phyloP scores from a whole-genome alignment of 352 stramenopile genomes.

The Globisporangium megalacanthum region DNA sequence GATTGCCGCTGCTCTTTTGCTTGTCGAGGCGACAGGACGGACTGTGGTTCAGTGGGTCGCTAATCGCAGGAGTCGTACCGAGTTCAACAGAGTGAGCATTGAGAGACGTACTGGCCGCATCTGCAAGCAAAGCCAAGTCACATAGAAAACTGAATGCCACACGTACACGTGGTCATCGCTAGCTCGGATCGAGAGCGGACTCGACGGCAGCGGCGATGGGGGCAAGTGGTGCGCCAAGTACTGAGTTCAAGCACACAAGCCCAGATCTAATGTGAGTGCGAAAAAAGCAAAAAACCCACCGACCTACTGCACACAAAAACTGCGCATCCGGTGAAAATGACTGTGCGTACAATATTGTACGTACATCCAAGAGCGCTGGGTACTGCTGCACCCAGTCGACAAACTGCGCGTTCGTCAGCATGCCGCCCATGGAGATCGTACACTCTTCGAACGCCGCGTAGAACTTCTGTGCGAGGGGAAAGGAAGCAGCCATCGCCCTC shows the following conservation, averaged over 20 bases:
- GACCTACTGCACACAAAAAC: too few species aligned
- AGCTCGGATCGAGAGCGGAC: conserved; percentile 27
- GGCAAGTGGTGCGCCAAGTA: conserved; percentile 46
- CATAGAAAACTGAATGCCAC: background rate
- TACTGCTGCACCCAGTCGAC: conserved; percentile 71
- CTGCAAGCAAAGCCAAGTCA: too few species aligned
- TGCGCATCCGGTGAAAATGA: too few species aligned
- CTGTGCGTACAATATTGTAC: background rate
- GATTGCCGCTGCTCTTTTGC: conserved; percentile 16
- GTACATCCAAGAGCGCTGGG: conserved; percentile 57
- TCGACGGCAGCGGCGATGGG: conserved; percentile 25
- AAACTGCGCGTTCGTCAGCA: conserved; percentile 61
- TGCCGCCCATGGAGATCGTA: conserved; percentile 38
- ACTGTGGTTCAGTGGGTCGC: conserved; percentile 73
- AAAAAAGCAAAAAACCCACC: too few species aligned
- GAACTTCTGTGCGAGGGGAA: conserved; percentile 30
- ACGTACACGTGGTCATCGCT: conserved; percentile 49
- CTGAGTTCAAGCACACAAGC: conserved; percentile 16
- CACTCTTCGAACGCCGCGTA: conserved; percentile 76
- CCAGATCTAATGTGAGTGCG: background rate
- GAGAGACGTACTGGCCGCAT: background rate
- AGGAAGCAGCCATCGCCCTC: too few species aligned
- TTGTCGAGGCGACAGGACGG: conserved; percentile 51
- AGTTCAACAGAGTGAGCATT: too few species aligned
- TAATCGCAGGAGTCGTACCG: conserved; percentile 4